Conservation (phyloP, 164 flowering plant genomes). For the Santalum album region DNA sequence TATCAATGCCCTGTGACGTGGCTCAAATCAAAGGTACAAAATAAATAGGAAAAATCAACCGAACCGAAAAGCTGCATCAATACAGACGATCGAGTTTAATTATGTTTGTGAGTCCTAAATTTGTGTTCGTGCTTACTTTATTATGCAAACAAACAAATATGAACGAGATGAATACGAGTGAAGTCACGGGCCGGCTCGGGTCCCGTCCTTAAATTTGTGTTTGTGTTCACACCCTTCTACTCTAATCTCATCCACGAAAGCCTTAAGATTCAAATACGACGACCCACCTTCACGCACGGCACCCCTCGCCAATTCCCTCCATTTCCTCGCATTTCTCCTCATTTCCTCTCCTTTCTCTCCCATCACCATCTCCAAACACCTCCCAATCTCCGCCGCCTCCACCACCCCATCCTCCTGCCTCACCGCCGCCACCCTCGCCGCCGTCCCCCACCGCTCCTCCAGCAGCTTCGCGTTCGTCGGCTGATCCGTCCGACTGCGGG, state of each 20-base stretch:
- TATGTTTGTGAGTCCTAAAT: too few relatives aligned
- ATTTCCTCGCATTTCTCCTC: constrained; percentile 23
- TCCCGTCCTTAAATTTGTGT: too few relatives aligned
- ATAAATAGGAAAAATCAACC: too few relatives aligned
- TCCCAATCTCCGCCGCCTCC: constrained; percentile 32
- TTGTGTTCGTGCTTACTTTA: too few relatives aligned
- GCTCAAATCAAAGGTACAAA: too few relatives aligned
- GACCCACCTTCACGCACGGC: constrained; percentile 38
- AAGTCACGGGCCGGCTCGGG: too few relatives aligned
- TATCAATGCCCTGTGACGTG: too few relatives aligned
- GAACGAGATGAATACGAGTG: too few relatives aligned
- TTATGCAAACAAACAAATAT: too few relatives aligned
- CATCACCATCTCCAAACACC: constrained; percentile 50
- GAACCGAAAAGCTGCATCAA: too few relatives aligned
- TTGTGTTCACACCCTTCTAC: too few relatives aligned
- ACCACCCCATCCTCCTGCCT: constrained; percentile 26
- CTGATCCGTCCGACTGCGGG: constrained; percentile 60
- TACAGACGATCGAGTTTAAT: too few relatives aligned
- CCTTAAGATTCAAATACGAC: constrained; percentile 24
- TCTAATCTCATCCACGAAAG: constrained; percentile 13
- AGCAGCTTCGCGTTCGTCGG: constrained; percentile 48
- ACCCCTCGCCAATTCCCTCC: constrained; percentile 31
- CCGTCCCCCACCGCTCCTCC: constrained; percentile 43
- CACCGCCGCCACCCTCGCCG: constrained; percentile 30
- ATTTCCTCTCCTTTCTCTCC: constrained; percentile 27